Evolutionary conservation across 805 yeast species (phyloP), one percentile per base, ranked within the genome.

Genomic region (Ogataea kodamae): DNA sequence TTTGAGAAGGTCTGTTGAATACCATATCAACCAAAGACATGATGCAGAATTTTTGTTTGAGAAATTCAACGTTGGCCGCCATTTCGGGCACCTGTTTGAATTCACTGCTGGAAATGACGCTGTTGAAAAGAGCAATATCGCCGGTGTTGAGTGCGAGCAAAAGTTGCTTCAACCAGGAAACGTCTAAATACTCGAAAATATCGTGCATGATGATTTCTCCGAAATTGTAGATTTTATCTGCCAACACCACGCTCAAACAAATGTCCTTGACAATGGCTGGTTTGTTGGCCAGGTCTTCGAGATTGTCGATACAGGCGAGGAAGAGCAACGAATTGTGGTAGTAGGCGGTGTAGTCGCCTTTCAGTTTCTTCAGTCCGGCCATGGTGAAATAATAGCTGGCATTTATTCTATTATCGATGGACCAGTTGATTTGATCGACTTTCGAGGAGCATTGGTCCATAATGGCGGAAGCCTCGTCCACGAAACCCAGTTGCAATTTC

Each of bases 181-280:
- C 74, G 10, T 49, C 28, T 22, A 53, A 28, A 23, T 46, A 53
- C 24, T 74, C 59, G 59, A 88, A 72, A 28, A 90, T 78, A 26
- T 92, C 95, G 61, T 90, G 97, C 57, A 88, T 77, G 41, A 92
- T 72, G 43, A 92, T 73, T 63, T 92, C 98, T 32, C 97, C 97
- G 61, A 92, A 92, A 64, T 90, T 92, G 68, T 87, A 92, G 49
- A 90, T 85, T 52, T 76, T 79, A 54, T 88, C 95, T 30, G 97
- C 97, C 49, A 90, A 69, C 40, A 92, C 65, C 0, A 97, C 97
- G 19, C 95, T 79, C 28, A 87, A 69, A 40, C 90, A 73, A 47
- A 90, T 73, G 46, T 90, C 95, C 50, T 78, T 77, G 2, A 86
- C 84, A 35, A 67, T 57, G 33, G 46, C 41, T 26, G 59, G 62